These are phyloP conservation scores for Solanum infundibuliforme DNA, from an alignment of 257 asterid genomes.

Conservation along the genomic window DNA sequence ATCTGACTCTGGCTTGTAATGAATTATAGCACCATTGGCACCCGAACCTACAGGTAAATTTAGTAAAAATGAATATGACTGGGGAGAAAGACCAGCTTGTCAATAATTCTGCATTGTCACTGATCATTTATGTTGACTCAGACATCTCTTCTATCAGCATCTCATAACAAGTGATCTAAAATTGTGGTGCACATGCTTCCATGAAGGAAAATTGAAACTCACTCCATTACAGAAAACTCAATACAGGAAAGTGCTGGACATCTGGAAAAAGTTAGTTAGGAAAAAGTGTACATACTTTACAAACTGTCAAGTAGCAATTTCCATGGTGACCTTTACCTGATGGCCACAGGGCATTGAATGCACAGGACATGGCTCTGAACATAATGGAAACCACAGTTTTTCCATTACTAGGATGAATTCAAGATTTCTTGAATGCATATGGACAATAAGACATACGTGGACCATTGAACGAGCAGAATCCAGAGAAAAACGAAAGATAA, in stretches of 20 bases:
- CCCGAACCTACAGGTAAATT: conserved; percentile 58
- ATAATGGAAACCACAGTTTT: not conserved
- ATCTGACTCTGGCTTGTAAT: conserved; percentile 76
- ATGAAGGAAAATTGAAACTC: not conserved
- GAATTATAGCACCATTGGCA: conserved; percentile 96
- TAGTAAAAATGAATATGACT: not conserved
- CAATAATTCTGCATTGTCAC: not conserved
- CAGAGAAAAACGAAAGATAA: not conserved
- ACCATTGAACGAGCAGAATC: not conserved
- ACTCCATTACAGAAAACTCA: not conserved
- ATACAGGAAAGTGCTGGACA: not conserved
- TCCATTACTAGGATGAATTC: not conserved
- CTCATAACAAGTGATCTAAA: not conserved
- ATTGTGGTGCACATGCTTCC: not conserved
- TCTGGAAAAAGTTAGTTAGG: not conserved
- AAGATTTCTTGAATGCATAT: not conserved
- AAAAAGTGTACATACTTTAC: not conserved
- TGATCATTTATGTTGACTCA: not conserved
- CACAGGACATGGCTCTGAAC: not conserved
- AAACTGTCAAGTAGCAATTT: not conserved
- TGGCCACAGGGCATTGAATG: not conserved
- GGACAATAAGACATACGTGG: not conserved
- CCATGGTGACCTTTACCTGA: not conserved
- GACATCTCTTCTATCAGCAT: not conserved
- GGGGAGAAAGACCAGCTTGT: not conserved